phyloP scores from a whole-genome alignment of 306 rosid species.

The Cucurbita argyrosperma region DNA sequence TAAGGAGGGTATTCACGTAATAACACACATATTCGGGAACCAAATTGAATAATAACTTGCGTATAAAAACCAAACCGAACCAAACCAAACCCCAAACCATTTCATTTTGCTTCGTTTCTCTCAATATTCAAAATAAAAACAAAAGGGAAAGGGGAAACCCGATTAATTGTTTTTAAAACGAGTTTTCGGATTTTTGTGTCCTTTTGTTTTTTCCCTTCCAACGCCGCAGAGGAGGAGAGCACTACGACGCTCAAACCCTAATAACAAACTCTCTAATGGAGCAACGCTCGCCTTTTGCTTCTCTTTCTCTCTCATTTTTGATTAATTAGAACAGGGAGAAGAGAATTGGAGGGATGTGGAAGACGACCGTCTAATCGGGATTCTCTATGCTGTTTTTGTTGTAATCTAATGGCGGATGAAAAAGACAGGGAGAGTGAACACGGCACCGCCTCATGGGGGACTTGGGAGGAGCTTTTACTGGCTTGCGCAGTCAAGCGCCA shows the following conservation, averaged over 20 bases:
- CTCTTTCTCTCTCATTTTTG: not conserved
- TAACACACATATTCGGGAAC: not conserved
- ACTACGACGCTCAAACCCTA: constrained; percentile 3
- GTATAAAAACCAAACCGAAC: too few species aligned
- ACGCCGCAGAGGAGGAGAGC: not conserved
- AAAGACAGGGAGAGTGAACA: not conserved
- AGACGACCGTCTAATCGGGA: not conserved
- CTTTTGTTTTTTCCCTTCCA: not conserved
- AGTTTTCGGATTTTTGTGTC: not conserved
- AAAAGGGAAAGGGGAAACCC: not conserved
- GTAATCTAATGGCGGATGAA: constrained; percentile 1
- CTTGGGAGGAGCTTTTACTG: constrained; percentile 65
- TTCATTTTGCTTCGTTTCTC: too few species aligned
- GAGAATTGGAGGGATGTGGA: not conserved
- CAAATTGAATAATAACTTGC: not conserved
- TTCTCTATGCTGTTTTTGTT: not conserved
- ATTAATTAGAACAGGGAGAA: not conserved
- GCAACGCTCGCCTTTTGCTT: not conserved
- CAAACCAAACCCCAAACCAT: too few species aligned
- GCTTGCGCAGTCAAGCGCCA: constrained; percentile 66
- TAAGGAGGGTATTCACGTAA: not conserved
- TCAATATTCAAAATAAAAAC: too few species aligned
- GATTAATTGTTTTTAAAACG: not conserved
- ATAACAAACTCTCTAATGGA: not conserved
- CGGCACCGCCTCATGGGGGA: constrained; percentile 39